Evolutionary conservation across 306 rosid genomes (phyloP).

Genomic region (Casuarina equisetifolia): DNA sequence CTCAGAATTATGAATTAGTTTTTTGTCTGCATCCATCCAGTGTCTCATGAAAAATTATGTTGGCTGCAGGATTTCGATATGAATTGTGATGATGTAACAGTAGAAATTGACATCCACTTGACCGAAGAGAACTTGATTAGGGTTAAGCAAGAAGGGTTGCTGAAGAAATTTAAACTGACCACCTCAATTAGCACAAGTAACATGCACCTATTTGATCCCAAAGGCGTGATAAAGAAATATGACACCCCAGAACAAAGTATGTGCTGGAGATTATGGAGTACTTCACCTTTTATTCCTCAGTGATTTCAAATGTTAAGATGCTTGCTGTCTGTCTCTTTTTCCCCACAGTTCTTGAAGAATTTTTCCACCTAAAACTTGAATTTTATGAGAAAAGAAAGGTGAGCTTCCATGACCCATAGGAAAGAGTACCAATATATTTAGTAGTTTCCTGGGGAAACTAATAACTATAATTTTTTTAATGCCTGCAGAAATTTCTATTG

Average conservation of each 20-base stretch:
- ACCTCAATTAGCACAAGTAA: conserved; percentile 63
- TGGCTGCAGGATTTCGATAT: conserved; percentile 72
- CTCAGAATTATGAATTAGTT: background rate
- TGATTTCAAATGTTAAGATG: background rate
- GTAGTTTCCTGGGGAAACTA: conserved; percentile 10
- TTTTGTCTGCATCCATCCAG: background rate
- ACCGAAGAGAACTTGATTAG: conserved; percentile 49
- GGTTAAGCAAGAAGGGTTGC: conserved; percentile 74
- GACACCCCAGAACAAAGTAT: conserved; percentile 86
- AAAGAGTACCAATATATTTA: background rate
- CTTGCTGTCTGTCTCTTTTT: conserved; percentile 14
- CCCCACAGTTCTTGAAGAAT: conserved; percentile 82
- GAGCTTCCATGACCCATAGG: conserved; percentile 3
- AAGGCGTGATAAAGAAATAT: conserved; percentile 79
- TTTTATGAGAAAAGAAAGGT: conserved; percentile 90
- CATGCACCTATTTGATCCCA: conserved; percentile 87
- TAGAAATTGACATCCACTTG: conserved; percentile 64
- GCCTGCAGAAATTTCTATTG: conserved; percentile 62
- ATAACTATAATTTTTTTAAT: conserved; percentile 4
- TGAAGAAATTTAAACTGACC: conserved; percentile 75
- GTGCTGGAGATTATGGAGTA: background rate
- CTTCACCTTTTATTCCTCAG: background rate
- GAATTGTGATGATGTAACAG: conserved; percentile 75
- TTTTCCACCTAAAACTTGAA: conserved; percentile 66
- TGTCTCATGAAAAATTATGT: conserved; percentile 4